Base-by-base conservation (phyloP, 2,329 filamentous ascomycete genomes). In the Metarhizium anisopliae region DNA sequence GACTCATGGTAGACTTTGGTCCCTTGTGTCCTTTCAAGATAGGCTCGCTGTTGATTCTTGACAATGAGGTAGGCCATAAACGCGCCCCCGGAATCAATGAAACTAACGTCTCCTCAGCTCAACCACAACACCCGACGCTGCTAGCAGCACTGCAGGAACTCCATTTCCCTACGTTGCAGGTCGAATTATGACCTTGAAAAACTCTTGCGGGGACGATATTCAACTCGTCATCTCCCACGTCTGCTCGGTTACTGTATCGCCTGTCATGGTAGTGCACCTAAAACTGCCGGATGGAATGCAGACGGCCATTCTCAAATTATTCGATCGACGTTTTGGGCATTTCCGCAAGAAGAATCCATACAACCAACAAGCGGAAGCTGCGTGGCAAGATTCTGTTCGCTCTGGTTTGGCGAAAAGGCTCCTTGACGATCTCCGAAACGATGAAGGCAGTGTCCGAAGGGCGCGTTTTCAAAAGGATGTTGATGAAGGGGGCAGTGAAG, bases 221-320 rank as follows among this genome's bases (percentile, higher is more conserved):
- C 54, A 58, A 52, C 36, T 54, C 32, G 51, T n/a, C 40, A 52
- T 58, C 54, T 47, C 47, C 35, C 56, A 47, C 47, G 25, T 58
- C 47, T 58, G 30, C 43, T 50, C 56, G 2, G 25, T 54, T 32
- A 54, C 53, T 20, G 20, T 54, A 43, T 54, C 53, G 30, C 45
- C 45, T 54, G 57, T 59, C 16, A 55, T 59, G 55, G 55, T 53
- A 47, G 57, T 56, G 14, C 35, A 55, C 16, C 32, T 59, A 18
- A 52, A 13, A 25, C 47, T 25, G 47, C 43, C 52, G 10, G 14
- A 49, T 20, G 57, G 50, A 13, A 14, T 32, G 2, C 47, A 20
- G 29, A 55, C 40, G 30, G 55, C 52, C 32, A 51, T 59, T 54
- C 57, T 59, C 20, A 59, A 59, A 30, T 52, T 59, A 6, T 59